These are phyloP conservation scores for Exutisphaerella laricina DNA, from an alignment of 2,329 filamentous ascomycete genomes.

Conservation along the genomic window DNA sequence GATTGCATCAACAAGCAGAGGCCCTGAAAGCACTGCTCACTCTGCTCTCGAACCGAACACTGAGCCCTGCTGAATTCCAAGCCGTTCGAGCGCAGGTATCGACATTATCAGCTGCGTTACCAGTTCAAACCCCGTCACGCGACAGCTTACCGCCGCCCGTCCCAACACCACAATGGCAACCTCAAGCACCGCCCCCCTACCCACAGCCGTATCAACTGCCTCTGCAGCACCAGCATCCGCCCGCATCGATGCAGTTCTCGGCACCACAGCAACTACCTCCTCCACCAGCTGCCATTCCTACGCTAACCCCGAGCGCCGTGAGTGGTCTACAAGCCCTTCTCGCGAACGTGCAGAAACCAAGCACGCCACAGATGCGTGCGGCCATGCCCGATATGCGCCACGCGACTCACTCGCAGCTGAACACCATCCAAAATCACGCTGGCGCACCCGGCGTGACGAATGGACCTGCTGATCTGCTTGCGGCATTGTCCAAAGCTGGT, in stretches of 20 bases:
- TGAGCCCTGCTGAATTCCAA: conserved; percentile 75
- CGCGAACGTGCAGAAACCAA: conserved; percentile 33
- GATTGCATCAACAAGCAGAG: conserved; percentile 72
- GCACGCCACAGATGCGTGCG: conserved; percentile 33
- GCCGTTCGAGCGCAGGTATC: conserved; percentile 81
- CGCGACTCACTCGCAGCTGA: conserved; percentile 29
- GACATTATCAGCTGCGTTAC: conserved; percentile 60
- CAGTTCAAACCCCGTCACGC: conserved; percentile 24
- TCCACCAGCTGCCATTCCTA: conserved; percentile 17
- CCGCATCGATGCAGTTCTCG: conserved; percentile 11
- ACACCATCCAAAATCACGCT: conserved; percentile 28
- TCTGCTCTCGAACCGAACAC: conserved; percentile 68
- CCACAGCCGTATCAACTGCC: conserved; percentile 31
- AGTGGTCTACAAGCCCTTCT: conserved; percentile 32
- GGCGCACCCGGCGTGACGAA: conserved; percentile 20
- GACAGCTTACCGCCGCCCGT: conserved; percentile 28
- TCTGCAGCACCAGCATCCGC: conserved; percentile 6
- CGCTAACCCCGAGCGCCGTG: conserved; percentile 29
- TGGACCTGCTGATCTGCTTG: conserved; percentile 26
- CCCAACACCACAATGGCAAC: conserved; percentile 31
- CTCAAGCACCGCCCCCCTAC: conserved; percentile 21
- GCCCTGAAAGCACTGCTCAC: conserved; percentile 80
- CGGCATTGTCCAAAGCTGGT: conserved; percentile 30
- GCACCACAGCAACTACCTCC: conserved; percentile 17
- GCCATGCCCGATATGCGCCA: conserved; percentile 29